Conservation (phyloP, 768 basidiomycete genomes). For the Psilocybe cubensis region DNA sequence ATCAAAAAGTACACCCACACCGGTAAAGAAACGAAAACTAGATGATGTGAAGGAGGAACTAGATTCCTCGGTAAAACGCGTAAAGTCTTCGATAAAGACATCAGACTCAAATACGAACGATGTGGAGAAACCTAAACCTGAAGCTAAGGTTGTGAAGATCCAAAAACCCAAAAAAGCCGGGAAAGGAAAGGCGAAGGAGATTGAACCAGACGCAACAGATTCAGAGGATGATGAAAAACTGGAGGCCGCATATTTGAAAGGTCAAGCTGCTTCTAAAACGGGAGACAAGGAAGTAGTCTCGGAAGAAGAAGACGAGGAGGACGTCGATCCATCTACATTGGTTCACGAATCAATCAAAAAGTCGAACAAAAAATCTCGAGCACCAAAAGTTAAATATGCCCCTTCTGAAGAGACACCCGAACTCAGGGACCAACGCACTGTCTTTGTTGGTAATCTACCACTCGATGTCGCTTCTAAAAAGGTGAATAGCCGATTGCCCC, state of each 20-base stretch:
- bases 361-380: conserved; percentile 31
- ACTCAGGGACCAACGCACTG: conserved; percentile 77
- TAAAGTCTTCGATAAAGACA: conserved; percentile 22
- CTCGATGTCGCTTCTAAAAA: conserved; percentile 76
- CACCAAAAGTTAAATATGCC: conserved; percentile 47
- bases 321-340: conserved; percentile 33
- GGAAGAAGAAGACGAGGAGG: conserved; percentile 14
- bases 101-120: conserved; percentile 1
- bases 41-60: conserved; percentile 17
- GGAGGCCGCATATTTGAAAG: conserved; percentile 35
- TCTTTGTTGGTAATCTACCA: conserved; percentile 91
- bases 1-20: conserved; percentile 18
- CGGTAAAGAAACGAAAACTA: conserved; percentile 36
- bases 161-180: conserved; percentile 12
- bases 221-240: conserved; percentile 36
- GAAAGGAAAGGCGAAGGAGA: conserved; percentile 20
- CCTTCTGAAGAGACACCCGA: conserved; percentile 75
- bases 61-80: conserved; percentile 25
- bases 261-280: conserved; percentile 3
- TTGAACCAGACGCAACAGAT: conserved; percentile 24
- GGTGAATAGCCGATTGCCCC: conserved; percentile 46
- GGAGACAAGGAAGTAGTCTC: conserved; percentile 9
- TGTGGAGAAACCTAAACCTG: conserved; percentile 1
- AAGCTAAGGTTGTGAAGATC: conserved; percentile 17
- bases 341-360: conserved; percentile 67